Evolutionary conservation across 768 basidiomycete genomes (phyloP).

Genomic region (Tephrocybe sp.): DNA sequence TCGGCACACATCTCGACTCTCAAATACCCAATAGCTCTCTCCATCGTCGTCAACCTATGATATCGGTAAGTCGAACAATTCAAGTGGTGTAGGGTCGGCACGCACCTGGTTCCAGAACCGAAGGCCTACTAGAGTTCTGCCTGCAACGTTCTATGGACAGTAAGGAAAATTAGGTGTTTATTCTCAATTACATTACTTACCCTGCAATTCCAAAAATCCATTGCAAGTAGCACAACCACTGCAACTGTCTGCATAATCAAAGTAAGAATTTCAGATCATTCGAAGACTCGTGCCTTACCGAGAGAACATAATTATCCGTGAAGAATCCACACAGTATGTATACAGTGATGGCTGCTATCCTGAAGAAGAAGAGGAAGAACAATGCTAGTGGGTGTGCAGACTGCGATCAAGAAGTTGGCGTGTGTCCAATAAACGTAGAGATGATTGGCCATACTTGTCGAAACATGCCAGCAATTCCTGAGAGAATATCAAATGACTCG

Average conservation of each 20-base stretch:
- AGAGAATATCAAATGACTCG: neutral
- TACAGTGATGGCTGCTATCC: slow-evolving; percentile 82
- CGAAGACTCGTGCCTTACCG: slow-evolving; percentile 65
- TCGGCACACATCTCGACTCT: slow-evolving; percentile 84
- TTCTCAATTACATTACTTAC: slow-evolving; percentile 39
- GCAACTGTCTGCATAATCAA: slow-evolving; percentile 84
- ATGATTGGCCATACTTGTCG: slow-evolving; percentile 55
- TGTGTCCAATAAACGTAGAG: slow-evolving; percentile 5
- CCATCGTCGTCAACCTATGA: slow-evolving; percentile 92
- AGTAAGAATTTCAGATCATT: too few species aligned
- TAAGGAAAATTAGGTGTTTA: slow-evolving; percentile 2
- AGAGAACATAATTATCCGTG: slow-evolving; percentile 89
- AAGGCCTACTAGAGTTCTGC: slow-evolving; percentile 89
- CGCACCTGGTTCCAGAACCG: slow-evolving; percentile 95
- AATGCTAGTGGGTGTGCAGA: slow-evolving; percentile 82
- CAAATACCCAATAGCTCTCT: slow-evolving; percentile 96
- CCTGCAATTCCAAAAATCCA: slow-evolving; percentile 99
- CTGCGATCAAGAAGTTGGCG: slow-evolving; percentile 33
- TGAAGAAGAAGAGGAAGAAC: slow-evolving; percentile 89
- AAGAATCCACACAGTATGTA: slow-evolving; percentile 94
- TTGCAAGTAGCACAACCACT: slow-evolving; percentile 90
- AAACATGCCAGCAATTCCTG: slow-evolving; percentile 75
- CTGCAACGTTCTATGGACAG: slow-evolving; percentile 78
- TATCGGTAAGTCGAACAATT: neutral
- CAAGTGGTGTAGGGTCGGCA: neutral